phyloP scores from a whole-genome alignment of 495 filamentous ascomycete species.

The Aspergillus carlsbadensis region DNA sequence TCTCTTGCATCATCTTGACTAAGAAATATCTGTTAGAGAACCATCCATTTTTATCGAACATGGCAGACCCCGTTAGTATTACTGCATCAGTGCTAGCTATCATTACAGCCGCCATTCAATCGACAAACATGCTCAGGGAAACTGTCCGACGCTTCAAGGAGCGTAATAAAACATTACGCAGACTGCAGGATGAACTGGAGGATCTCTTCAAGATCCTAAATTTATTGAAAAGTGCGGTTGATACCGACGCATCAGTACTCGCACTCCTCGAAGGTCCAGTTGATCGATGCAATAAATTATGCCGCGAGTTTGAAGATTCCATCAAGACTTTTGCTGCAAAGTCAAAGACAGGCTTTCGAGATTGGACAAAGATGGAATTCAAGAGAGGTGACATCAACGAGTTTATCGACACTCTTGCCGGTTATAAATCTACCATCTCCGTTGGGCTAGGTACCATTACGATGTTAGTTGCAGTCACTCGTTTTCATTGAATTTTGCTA shows the following conservation, averaged over 20 bases:
- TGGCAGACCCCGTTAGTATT: constrained; percentile 30
- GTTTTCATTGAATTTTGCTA: not conserved
- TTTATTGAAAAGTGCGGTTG: not conserved
- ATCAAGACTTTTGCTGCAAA: constrained; percentile 13
- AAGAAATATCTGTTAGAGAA: no score
- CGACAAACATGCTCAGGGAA: constrained; percentile 22
- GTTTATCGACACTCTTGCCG: constrained; percentile 14
- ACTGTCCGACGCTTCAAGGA: constrained; percentile 27
- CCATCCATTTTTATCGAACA: no score
- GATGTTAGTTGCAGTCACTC: constrained; percentile 8
- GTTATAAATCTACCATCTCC: constrained; percentile 15
- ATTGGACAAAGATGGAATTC: constrained; percentile 19
- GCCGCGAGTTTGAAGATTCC: constrained; percentile 11
- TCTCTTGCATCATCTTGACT: no score
- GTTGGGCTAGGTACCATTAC: constrained; percentile 14
- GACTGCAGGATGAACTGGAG: constrained; percentile 13
- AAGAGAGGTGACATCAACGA: constrained; percentile 18
- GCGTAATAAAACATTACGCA: constrained; percentile 8
- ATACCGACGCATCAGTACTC: constrained; percentile 9
- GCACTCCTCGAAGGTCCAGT: constrained; percentile 12
- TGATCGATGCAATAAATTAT: constrained; percentile 15
- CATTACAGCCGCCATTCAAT: constrained; percentile 25
- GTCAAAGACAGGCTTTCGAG: constrained; percentile 13
- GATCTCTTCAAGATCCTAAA: not conserved
- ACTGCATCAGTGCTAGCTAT: constrained; percentile 25